Evolutionary conservation across 305 asterid genomes (phyloP).

Genomic region (Petunia hybrid): DNA sequence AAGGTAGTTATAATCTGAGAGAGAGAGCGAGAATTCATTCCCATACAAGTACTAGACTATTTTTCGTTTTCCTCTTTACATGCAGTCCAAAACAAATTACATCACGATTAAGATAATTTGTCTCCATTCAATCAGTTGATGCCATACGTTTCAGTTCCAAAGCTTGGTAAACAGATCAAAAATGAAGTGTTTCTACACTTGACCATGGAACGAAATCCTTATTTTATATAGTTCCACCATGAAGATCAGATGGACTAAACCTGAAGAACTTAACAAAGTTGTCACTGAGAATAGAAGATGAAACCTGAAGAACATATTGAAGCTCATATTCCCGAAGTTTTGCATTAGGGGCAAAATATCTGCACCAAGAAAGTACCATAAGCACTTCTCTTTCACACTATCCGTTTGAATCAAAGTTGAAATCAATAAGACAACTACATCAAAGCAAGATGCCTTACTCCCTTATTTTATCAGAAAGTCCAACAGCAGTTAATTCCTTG

Average conservation of each 20-base stretch:
- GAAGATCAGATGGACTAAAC: neutral
- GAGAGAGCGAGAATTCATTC: neutral
- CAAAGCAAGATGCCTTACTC: conserved; percentile 55
- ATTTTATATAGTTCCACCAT: neutral
- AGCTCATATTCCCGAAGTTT: conserved; percentile 88
- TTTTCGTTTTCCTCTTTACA: neutral
- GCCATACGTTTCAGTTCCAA: too few relatives aligned
- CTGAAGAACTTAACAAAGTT: conserved; percentile 16
- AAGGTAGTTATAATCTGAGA: conserved; percentile 6
- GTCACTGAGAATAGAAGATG: conserved; percentile 20
- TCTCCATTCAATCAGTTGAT: neutral
- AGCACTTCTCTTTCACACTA: neutral
- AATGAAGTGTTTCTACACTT: too few relatives aligned
- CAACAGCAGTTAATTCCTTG: conserved; percentile 82
- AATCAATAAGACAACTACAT: neutral
- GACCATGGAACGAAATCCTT: neutral
- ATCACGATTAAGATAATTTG: conserved; percentile 13
- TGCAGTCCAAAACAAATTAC: neutral
- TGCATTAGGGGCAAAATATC: conserved; percentile 75
- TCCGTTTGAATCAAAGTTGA: neutral
- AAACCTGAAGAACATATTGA: conserved; percentile 83
- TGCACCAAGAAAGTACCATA: conserved; percentile 39
- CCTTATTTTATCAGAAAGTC: conserved; percentile 76
- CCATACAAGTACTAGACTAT: conserved; percentile 18
- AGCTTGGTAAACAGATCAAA: too few relatives aligned